Conservation (phyloP, 148 eudicot genomes). For the Camellia lanceoleosa region DNA sequence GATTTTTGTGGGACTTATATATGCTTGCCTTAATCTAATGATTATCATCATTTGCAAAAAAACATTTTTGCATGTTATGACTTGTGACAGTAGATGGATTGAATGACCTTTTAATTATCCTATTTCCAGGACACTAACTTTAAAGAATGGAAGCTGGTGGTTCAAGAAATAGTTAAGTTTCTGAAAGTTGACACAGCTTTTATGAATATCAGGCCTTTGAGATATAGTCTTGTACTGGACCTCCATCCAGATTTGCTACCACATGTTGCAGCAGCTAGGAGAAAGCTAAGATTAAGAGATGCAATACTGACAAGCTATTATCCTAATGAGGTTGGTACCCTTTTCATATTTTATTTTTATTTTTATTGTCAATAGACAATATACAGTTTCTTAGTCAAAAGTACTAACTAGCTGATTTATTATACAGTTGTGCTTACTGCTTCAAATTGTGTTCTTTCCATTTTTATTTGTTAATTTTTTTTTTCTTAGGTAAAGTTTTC, state of each 20-base stretch:
- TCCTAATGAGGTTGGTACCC: slow-evolving; percentile 65
- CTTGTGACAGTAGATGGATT: slow-evolving; percentile 13
- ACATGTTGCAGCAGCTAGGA: slow-evolving; percentile 46
- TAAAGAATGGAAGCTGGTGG: slow-evolving; percentile 91
- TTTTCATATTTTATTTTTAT: slow-evolving; percentile 4
- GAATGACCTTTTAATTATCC: slow-evolving; percentile 26
- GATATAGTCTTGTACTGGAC: slow-evolving; percentile 80
- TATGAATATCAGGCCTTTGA: slow-evolving; percentile 86
- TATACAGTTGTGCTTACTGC: background rate
- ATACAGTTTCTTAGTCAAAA: background rate
- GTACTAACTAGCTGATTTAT: background rate
- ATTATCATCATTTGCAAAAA: background rate
- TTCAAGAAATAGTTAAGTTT: slow-evolving; percentile 86
- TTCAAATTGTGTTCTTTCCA: background rate
- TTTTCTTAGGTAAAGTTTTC: slow-evolving; percentile 70
- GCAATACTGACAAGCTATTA: slow-evolving; percentile 82
- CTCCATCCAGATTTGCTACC: slow-evolving; percentile 76
- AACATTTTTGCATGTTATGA: background rate
- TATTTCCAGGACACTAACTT: slow-evolving; percentile 75
- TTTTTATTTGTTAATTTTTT: slow-evolving; percentile 1
- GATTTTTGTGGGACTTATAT: slow-evolving; percentile 11
- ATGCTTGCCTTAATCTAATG: background rate
- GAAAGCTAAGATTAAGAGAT: slow-evolving; percentile 72
- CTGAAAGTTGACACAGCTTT: slow-evolving; percentile 87
- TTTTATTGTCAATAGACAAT: background rate